Evolutionary conservation across 306 rosid genomes (phyloP).

Genomic region (Cicer cuneatum): DNA sequence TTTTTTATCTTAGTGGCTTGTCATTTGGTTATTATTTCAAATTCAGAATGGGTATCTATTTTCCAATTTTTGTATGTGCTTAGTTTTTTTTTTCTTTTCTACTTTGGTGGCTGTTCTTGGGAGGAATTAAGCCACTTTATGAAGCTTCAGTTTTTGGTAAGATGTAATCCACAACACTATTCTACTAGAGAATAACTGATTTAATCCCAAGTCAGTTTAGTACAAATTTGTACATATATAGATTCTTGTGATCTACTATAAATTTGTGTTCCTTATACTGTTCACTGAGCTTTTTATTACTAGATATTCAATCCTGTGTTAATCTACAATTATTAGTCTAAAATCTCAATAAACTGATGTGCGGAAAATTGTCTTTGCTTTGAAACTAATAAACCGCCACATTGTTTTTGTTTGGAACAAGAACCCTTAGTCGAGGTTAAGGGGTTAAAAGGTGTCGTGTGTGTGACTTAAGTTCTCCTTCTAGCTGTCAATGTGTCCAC

Average conservation of each 20-base stretch:
- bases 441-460: too few species aligned
- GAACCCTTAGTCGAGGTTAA: too few species aligned
- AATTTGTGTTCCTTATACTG: slow-evolving; percentile 21
- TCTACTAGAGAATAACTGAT: slow-evolving; percentile 16
- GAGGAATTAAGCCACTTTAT: slow-evolving; percentile 25
- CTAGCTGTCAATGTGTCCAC: too few species aligned
- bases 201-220: slow-evolving; percentile 38
- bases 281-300: slow-evolving; percentile 15
- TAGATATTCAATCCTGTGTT: too few species aligned
- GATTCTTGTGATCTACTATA: slow-evolving; percentile 37
- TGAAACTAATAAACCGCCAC: too few species aligned
- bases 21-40: slow-evolving; percentile 35
- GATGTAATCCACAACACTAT: slow-evolving; percentile 29
- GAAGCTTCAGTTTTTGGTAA: slow-evolving; percentile 13
- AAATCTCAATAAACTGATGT: too few species aligned
- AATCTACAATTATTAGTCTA: too few species aligned
- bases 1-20: slow-evolving; percentile 30
- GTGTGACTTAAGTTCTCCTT: too few species aligned
- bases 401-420: too few species aligned
- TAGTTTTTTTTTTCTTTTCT: slow-evolving; percentile 6
- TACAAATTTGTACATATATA: slow-evolving; percentile 49
- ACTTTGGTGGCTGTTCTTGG: not conserved
- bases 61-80: slow-evolving; percentile 20
- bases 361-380: too few species aligned
- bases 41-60: slow-evolving; percentile 38